Evolutionary conservation across 1,139 yeast species (phyloP).

Genomic region (Nakaseomyces glabratus): DNA sequence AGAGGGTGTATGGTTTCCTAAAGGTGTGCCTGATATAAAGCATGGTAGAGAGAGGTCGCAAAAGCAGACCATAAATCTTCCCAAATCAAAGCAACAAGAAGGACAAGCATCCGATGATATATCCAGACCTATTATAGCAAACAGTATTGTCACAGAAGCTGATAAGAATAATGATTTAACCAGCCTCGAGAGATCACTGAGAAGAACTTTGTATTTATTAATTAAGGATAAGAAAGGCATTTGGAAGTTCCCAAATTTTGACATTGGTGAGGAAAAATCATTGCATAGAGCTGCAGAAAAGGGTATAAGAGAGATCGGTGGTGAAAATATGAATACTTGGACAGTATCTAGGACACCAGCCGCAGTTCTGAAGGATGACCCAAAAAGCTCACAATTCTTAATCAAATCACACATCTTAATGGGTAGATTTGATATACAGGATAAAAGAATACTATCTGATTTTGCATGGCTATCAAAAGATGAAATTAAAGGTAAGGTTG

Average conservation of each 20-base stretch:
- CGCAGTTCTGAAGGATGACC: conserved; percentile 44
- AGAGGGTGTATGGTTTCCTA: conserved; percentile 68
- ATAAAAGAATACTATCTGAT: conserved; percentile 32
- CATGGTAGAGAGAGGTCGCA: conserved; percentile 82
- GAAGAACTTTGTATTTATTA: conserved; percentile 70
- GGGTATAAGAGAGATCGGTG: conserved; percentile 66
- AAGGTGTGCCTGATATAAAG: conserved; percentile 77
- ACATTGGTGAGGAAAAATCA: conserved; percentile 37
- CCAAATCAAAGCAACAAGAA: conserved; percentile 36
- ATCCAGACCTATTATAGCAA: conserved; percentile 61
- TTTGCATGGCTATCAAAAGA: conserved; percentile 81
- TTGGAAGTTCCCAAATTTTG: conserved; percentile 77
- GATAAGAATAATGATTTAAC: conserved; percentile 53
- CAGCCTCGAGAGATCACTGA: conserved; percentile 70
- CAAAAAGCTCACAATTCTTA: conserved; percentile 39
- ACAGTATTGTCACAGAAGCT: conserved; percentile 68
- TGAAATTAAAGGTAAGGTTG: conserved; percentile 55
- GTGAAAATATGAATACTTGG: conserved; percentile 72
- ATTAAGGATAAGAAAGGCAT: conserved; percentile 37
- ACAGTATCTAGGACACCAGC: conserved; percentile 84
- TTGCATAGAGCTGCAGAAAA: conserved; percentile 68
- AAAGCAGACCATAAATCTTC: conserved; percentile 67
- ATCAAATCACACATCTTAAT: conserved; percentile 85
- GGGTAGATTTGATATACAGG: conserved; percentile 62
- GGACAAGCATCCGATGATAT: conserved; percentile 42